Evolutionary conservation across 345 rosid genomes (phyloP).

Genomic region (Citrus medica): DNA sequence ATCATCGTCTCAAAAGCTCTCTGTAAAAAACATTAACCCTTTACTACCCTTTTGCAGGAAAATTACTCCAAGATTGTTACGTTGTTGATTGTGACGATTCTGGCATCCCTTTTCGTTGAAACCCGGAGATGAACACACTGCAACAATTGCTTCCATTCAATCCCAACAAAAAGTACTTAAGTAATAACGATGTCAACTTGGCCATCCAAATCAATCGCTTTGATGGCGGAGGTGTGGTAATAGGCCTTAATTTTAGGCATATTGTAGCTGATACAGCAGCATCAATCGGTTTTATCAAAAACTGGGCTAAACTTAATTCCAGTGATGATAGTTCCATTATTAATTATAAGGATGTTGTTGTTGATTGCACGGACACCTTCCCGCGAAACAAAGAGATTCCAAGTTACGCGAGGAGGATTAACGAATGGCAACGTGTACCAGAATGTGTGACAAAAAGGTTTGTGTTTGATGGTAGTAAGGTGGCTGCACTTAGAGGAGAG

Average conservation of each 20-base stretch:
- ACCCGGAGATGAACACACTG: background rate
- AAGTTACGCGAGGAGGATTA: background rate
- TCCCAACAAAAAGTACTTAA: too few relatives aligned
- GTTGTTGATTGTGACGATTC: background rate
- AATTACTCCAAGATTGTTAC: too few relatives aligned
- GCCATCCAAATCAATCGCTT: constrained; percentile 6
- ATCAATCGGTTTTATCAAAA: background rate
- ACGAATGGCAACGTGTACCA: background rate
- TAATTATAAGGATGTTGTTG: background rate
- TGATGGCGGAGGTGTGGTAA: constrained; percentile 27
- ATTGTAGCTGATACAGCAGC: constrained; percentile 26
- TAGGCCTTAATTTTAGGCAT: constrained; percentile 15
- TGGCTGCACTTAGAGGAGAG: background rate
- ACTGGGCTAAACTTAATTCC: constrained; percentile 16
- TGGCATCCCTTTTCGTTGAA: background rate
- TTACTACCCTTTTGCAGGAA: background rate
- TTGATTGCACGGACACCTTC: background rate
- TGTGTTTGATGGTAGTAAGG: background rate
- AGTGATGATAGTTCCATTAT: background rate
- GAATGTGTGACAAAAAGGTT: background rate
- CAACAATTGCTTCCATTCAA: background rate
- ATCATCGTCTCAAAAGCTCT: background rate
- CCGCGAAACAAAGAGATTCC: background rate
- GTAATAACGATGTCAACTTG: background rate
- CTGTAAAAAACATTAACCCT: background rate